These are phyloP conservation scores for Dorcoceras hygrometricum DNA, from an alignment of 257 asterid genomes.

Conservation along the genomic window DNA sequence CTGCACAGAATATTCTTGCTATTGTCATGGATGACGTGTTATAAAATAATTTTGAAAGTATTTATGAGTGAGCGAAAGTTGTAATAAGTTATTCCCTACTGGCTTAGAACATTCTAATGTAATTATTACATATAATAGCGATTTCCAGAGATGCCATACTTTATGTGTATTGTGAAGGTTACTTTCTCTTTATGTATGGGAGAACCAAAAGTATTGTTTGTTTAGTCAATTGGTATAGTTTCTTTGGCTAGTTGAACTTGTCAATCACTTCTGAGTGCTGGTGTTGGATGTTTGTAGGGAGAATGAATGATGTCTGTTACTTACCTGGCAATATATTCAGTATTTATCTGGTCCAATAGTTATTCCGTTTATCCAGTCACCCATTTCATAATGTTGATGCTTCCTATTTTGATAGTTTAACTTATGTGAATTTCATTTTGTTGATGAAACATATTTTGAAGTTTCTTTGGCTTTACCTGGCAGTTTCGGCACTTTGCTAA, in stretches of 20 bases:
- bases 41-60: too few relatives aligned
- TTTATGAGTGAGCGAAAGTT: background rate
- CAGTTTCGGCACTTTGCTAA: slow-evolving; percentile 98
- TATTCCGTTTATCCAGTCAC: background rate
- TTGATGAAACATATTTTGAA: slow-evolving; percentile 8
- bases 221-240: background rate
- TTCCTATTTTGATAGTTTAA: background rate
- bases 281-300: background rate
- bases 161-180: background rate
- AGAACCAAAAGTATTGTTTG: background rate
- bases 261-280: background rate
- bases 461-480: slow-evolving; percentile 8
- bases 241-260: background rate
- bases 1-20: background rate
- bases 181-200: slow-evolving; percentile 6
- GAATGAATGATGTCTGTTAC: background rate
- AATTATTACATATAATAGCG: background rate
- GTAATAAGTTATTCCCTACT: slow-evolving; percentile 1
- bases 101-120: background rate
- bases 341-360: background rate
- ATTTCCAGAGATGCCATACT: background rate
- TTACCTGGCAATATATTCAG: too few relatives aligned
- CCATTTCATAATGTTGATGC: slow-evolving; percentile 11
- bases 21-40: too few relatives aligned
- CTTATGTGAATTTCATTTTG: slow-evolving; percentile 8